These are phyloP conservation scores for Coemansia asiatica DNA, from an alignment of 192 early-diverging fungal species.

Conservation along the genomic window DNA sequence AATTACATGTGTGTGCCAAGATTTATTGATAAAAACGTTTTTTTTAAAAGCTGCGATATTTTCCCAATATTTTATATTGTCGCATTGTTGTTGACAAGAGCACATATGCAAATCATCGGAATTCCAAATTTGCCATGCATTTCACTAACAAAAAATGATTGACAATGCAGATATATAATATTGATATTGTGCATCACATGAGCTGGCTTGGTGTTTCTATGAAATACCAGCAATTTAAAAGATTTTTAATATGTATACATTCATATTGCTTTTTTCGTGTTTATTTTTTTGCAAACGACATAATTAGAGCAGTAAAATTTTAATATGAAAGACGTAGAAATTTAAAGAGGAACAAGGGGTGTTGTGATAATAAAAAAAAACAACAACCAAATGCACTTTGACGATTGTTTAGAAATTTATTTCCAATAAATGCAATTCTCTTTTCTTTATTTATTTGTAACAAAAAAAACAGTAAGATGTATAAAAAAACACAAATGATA, in stretches of 20 bases:
- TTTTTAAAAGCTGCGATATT: neutral
- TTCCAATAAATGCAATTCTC: neutral
- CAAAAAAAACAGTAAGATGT: neutral
- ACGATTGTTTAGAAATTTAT: too few relatives aligned
- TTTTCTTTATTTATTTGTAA: neutral
- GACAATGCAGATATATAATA: conserved; percentile 12
- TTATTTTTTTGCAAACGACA: conserved; percentile 1
- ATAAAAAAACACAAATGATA: too few relatives aligned
- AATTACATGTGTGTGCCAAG: neutral
- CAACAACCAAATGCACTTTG: neutral
- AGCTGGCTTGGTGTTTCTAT: neutral
- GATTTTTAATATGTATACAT: neutral
- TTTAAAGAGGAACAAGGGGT: neutral
- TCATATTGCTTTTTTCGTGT: too few relatives aligned
- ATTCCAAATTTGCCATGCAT: conserved; percentile 8
- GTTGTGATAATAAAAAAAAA: too few relatives aligned
- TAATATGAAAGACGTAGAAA: neutral
- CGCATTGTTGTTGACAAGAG: conserved; percentile 1
- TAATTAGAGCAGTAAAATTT: neutral
- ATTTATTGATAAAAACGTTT: neutral
- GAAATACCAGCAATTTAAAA: neutral
- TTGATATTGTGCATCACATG: conserved; percentile 7
- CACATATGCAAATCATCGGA: conserved; percentile 2
- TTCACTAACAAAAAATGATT: conserved; percentile 2
- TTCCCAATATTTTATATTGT: conserved; percentile 3